Evolutionary conservation across 192 early-diverging fungal species (phyloP).

Genomic region (Dimargaris verticillata): DNA sequence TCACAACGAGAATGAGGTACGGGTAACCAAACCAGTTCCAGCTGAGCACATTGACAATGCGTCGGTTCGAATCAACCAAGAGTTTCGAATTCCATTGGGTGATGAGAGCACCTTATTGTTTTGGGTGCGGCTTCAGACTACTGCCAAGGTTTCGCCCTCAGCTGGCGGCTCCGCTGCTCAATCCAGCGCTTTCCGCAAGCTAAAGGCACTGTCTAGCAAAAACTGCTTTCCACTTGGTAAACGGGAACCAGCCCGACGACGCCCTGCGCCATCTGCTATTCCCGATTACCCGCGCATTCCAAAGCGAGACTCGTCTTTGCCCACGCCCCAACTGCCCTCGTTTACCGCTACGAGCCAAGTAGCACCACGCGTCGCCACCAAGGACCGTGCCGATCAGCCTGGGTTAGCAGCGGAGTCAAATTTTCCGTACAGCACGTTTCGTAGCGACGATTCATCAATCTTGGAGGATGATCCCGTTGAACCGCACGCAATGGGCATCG

Average conservation of each 20-base stretch:
- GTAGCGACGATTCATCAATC: not conserved
- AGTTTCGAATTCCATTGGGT: slow-evolving; percentile 7
- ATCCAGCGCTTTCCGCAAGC: not conserved
- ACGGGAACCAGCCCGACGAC: not conserved
- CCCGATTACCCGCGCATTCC: slow-evolving; percentile 9
- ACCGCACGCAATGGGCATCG: too few species aligned
- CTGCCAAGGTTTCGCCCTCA: not conserved
- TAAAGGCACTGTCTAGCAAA: not conserved
- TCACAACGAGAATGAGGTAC: slow-evolving; percentile 11
- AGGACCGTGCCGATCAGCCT: not conserved
- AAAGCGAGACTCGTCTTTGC: slow-evolving; percentile 6
- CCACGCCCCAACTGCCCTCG: not conserved
- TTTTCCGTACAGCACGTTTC: not conserved
- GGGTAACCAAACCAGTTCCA: not conserved
- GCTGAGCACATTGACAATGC: slow-evolving; percentile 8
- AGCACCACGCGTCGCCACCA: not conserved
- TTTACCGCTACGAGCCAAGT: slow-evolving; percentile 6
- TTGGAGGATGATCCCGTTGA: not conserved
- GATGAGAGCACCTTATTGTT: slow-evolving; percentile 9
- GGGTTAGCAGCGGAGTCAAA: not conserved
- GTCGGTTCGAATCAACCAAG: slow-evolving; percentile 5
- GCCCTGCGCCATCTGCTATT: not conserved
- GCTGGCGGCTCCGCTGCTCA: not conserved
- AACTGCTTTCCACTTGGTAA: not conserved
- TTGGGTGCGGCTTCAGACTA: slow-evolving; percentile 6